Conservation (phyloP, 495 filamentous ascomycete species). For the Penicillium odoratum region DNA sequence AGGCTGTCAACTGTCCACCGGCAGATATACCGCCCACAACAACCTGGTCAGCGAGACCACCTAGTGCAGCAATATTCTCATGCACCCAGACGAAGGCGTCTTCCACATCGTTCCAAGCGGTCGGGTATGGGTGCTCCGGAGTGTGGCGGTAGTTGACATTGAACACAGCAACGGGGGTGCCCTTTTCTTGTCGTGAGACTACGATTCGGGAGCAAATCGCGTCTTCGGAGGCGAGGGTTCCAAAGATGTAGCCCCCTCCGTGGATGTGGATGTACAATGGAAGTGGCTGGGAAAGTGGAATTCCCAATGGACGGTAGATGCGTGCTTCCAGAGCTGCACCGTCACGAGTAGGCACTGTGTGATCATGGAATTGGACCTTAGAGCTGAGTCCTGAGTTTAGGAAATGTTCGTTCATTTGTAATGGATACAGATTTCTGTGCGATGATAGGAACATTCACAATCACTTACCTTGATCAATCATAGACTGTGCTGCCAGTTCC, state of each 20-base stretch:
- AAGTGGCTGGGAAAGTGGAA: conserved; percentile 26
- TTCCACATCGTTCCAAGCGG: conserved; percentile 46
- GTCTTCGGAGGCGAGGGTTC: conserved; percentile 46
- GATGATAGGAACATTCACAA: neutral
- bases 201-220: conserved; percentile 45
- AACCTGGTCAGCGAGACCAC: conserved; percentile 35
- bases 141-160: conserved; percentile 52
- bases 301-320: conserved; percentile 38
- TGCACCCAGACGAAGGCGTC: conserved; percentile 50
- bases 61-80: conserved; percentile 32
- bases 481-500: conserved; percentile 28
- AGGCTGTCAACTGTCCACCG: conserved; percentile 45
- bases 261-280: conserved; percentile 52
- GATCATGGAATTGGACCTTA: conserved; percentile 30
- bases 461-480: conserved; percentile 29
- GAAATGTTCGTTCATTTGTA: neutral
- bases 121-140: conserved; percentile 43
- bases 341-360: conserved; percentile 42
- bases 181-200: conserved; percentile 18
- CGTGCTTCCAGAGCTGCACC: conserved; percentile 40
- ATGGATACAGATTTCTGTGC: neutral
- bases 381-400: conserved; percentile 16
- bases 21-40: conserved; percentile 51
- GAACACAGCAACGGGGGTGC: conserved; percentile 35
- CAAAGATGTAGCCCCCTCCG: conserved; percentile 52